These are phyloP conservation scores for Entoloma clypeatum DNA, from an alignment of 1,284 basidiomycete species.

Conservation along the genomic window DNA sequence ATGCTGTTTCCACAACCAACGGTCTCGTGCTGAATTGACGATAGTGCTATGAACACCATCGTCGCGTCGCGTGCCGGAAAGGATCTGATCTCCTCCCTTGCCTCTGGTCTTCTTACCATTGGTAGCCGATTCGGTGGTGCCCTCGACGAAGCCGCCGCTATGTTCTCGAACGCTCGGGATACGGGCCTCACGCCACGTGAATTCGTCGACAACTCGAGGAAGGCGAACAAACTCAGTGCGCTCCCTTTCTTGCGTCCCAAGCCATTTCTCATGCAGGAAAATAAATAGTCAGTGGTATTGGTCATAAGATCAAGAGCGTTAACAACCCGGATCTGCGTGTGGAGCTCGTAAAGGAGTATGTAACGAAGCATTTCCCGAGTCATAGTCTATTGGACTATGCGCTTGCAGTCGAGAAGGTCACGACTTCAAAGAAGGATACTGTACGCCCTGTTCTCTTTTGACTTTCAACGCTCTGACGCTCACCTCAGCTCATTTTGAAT, in stretches of 20 bases:
- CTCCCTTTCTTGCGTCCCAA: conserved; percentile 18
- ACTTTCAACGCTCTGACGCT: conserved; percentile 7
- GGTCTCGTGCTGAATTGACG: background rate
- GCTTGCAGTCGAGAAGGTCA: conserved; percentile 97
- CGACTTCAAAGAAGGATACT: conserved; percentile 97
- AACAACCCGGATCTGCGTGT: conserved; percentile 98
- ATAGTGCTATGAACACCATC: conserved; percentile 98
- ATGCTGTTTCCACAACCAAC: conserved; percentile 19
- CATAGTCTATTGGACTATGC: conserved; percentile 94
- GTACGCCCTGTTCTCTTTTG: conserved; percentile 40
- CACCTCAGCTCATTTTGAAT: conserved; percentile 76
- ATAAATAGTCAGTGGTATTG: conserved; percentile 94
- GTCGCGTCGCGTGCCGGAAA: conserved; percentile 98
- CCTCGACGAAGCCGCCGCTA: conserved; percentile 94
- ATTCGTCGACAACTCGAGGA: conserved; percentile 95
- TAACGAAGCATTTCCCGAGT: conserved; percentile 93
- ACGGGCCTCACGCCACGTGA: conserved; percentile 93
- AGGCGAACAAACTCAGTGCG: conserved; percentile 92
- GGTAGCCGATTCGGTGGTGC: conserved; percentile 99
- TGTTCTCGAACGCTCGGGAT: conserved; percentile 92
- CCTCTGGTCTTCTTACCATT: conserved; percentile 95
- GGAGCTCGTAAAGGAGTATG: conserved; percentile 97
- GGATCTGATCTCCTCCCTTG: conserved; percentile 95
- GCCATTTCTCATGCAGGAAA: too few species aligned
- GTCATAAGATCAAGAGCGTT: conserved; percentile 99